phyloP scores from a whole-genome alignment of 352 stramenopile genomes.

The Phytophthora foliorum region DNA sequence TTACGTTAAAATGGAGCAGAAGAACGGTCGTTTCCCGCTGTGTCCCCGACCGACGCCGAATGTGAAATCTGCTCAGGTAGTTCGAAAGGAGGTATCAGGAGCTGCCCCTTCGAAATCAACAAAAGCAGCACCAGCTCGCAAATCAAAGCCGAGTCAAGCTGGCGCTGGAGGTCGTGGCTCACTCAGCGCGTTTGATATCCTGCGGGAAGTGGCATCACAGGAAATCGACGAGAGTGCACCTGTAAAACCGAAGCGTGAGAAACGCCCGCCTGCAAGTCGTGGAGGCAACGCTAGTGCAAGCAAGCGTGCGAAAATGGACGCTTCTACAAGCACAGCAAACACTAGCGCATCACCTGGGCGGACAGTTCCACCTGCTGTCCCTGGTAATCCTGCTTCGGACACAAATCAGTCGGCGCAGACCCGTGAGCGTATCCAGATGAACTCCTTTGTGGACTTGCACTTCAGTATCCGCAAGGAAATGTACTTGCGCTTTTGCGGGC shows the following conservation, averaged over 20 bases:
- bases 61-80: slow-evolving; percentile 26
- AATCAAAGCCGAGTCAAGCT: slow-evolving; percentile 37
- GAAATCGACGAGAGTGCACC: slow-evolving; percentile 51
- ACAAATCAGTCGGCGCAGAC: slow-evolving; percentile 41
- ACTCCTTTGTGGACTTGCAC: slow-evolving; percentile 85
- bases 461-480: slow-evolving; percentile 91
- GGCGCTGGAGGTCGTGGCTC: slow-evolving; percentile 29
- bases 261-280: slow-evolving; percentile 26
- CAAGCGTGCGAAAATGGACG: slow-evolving; percentile 49
- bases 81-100: slow-evolving; percentile 28
- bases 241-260: slow-evolving; percentile 48
- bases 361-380: slow-evolving; percentile 7
- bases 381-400: slow-evolving; percentile 18
- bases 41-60: slow-evolving; percentile 38
- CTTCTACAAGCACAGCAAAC: slow-evolving; percentile 27
- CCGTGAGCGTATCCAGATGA: slow-evolving; percentile 71
- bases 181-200: slow-evolving; percentile 86
- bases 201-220: slow-evolving; percentile 83
- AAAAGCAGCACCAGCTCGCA: slow-evolving; percentile 38
- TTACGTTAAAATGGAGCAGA: slow-evolving; percentile 73
- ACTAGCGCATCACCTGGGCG: slow-evolving; percentile 16
- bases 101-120: slow-evolving; percentile 22
- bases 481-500: slow-evolving; percentile 82
- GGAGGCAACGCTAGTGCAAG: slow-evolving; percentile 10
- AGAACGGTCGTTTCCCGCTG: slow-evolving; percentile 34